These are phyloP conservation scores for Teratosphaeria destructans DNA, from an alignment of 2,329 filamentous ascomycete species.

Conservation along the genomic window DNA sequence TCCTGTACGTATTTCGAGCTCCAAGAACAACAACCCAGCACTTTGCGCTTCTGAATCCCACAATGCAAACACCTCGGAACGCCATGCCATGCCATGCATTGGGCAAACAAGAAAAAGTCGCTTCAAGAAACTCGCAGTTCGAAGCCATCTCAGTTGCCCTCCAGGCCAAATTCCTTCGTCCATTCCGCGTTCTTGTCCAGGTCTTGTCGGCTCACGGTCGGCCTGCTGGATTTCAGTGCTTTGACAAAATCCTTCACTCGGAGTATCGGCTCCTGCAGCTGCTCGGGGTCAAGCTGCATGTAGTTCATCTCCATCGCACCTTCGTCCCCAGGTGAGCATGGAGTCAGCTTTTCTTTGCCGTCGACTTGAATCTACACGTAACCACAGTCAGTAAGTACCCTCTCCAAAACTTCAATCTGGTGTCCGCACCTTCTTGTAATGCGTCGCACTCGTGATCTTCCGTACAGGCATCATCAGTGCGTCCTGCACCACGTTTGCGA, in stretches of 20 bases:
- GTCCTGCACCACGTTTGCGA: conserved; percentile 88
- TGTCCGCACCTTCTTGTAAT: conserved; percentile 74
- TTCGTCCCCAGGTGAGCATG: conserved; percentile 83
- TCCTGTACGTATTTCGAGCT: background rate
- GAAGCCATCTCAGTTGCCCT: conserved; percentile 44
- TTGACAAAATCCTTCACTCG: conserved; percentile 87
- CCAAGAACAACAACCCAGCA: background rate
- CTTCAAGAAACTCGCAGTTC: background rate
- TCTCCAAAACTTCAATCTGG: background rate
- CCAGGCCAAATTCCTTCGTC: conserved; percentile 93
- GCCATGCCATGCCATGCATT: background rate
- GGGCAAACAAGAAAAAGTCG: background rate
- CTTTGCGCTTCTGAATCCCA: background rate
- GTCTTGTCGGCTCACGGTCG: conserved; percentile 83
- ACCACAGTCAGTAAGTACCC: background rate
- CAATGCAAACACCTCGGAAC: background rate
- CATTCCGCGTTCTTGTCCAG: conserved; percentile 77
- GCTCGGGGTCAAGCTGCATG: conserved; percentile 73
- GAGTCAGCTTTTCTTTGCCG: conserved; percentile 59
- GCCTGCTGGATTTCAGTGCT: conserved; percentile 76
- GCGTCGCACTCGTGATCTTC: conserved; percentile 93
- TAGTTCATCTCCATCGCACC: conserved; percentile 89
- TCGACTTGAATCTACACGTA: conserved; percentile 59
- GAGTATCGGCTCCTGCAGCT: conserved; percentile 76
- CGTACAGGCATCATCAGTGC: conserved; percentile 95